phyloP scores from a whole-genome alignment of 164 flowering plant genomes.

The Liriodendron chinense region DNA sequence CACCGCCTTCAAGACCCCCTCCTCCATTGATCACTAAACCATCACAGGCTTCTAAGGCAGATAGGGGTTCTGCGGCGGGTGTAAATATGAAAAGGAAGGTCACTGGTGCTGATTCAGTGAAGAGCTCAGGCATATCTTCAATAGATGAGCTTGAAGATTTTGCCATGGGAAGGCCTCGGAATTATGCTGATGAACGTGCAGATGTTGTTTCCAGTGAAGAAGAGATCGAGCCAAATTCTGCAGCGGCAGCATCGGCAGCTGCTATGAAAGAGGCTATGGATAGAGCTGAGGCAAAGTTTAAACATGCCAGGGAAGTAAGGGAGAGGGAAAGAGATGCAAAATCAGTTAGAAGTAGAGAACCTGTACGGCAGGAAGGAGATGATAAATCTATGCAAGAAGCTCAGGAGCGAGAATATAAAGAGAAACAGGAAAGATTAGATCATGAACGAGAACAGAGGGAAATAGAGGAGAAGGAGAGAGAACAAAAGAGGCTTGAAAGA shows the following conservation, averaged over 20 bases:
- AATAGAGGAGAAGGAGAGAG: constrained; percentile 67
- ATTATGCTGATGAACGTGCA: constrained; percentile 35
- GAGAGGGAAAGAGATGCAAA: constrained; percentile 65
- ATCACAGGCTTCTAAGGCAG: constrained; percentile 38
- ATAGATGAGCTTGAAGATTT: constrained; percentile 81
- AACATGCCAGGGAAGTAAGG: constrained; percentile 76
- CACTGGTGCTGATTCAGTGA: constrained; percentile 35
- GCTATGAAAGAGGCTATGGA: constrained; percentile 87
- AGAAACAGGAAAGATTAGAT: constrained; percentile 57
- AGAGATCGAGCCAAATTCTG: constrained; percentile 47
- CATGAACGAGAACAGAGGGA: constrained; percentile 57
- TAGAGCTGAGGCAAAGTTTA: constrained; percentile 86
- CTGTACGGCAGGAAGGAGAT: constrained; percentile 44
- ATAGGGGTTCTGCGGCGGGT: constrained; percentile 30
- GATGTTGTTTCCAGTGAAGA: constrained; percentile 54
- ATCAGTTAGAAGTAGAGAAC: constrained; percentile 59
- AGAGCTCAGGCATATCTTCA: constrained; percentile 39
- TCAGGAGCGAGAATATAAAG: constrained; percentile 48
- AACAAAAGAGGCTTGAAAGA: constrained; percentile 52
- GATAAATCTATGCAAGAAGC: constrained; percentile 43
- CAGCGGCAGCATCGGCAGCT: constrained; percentile 76
- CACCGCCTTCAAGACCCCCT: constrained; percentile 98
- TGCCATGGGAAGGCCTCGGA: constrained; percentile 52
- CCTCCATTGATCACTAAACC: constrained; percentile 48
- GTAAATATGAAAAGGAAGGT: constrained; percentile 45